phyloP scores from a whole-genome alignment of 257 asterid genomes.

The Scutellaria minor region DNA sequence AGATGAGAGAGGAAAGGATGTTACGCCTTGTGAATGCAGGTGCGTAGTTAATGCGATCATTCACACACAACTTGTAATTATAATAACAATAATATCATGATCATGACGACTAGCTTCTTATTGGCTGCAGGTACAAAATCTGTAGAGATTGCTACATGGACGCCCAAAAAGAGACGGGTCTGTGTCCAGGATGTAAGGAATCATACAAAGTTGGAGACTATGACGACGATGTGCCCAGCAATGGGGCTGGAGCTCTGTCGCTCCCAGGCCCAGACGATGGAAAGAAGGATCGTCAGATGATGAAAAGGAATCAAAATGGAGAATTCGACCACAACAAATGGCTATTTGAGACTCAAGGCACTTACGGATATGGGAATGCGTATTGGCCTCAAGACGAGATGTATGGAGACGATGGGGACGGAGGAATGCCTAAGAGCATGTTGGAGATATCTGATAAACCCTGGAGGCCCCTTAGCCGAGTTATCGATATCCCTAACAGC shows the following conservation, averaged over 20 bases:
- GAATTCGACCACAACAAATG: conserved; percentile 88
- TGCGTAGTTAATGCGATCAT: conserved; percentile 18
- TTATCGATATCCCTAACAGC: conserved; percentile 55
- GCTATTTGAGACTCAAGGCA: conserved; percentile 85
- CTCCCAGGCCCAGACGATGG: conserved; percentile 63
- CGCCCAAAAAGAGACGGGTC: conserved; percentile 70
- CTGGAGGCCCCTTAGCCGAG: conserved; percentile 84
- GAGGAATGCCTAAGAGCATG: conserved; percentile 44
- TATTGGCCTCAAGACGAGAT: conserved; percentile 81
- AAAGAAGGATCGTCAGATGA: conserved; percentile 60
- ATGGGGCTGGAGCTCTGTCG: conserved; percentile 58
- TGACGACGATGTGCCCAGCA: conserved; percentile 70
- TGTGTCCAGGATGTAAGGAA: conserved; percentile 90
- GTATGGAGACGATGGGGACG: conserved; percentile 59
- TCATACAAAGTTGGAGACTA: conserved; percentile 61
- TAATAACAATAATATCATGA: too few relatives aligned
- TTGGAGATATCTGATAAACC: conserved; percentile 71
- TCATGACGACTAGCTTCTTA: too few relatives aligned
- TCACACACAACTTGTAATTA: too few relatives aligned
- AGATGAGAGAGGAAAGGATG: conserved; percentile 79
- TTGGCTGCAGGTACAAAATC: conserved; percentile 76
- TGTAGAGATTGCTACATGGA: conserved; percentile 93
- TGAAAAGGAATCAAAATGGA: conserved; percentile 77
- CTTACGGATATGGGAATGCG: conserved; percentile 84
- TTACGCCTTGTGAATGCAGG: conserved; percentile 89